Evolutionary conservation across 306 rosid genomes (phyloP), one percentile per base, ranked within the genome.

Genomic region (Trifolium subterraneum): DNA sequence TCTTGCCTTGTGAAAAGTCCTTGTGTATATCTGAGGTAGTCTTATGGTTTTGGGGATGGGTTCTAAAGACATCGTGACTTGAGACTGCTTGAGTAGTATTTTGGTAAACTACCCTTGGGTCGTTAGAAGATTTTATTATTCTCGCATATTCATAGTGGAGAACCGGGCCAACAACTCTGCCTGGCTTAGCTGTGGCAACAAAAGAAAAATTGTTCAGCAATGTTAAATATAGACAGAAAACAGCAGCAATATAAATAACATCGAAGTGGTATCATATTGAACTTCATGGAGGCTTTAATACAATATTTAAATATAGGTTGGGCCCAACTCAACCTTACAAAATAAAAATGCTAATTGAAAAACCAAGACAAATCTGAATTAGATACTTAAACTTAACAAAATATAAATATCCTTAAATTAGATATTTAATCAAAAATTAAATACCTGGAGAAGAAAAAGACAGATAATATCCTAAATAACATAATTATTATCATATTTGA

Each of bases 121-220:
- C 82, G 23, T 72, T 72, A 7, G 44, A 47, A 35, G 80, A 79
- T 74, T 80, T 83, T 39, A 61, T 44, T 76, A 44, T 81, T 82
- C 88, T 81, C 60, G 70, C 79, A 42, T 82, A 72, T 70, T 86
- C 87, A 47, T 74, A 82, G 12, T 86, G 89, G 23, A 77, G 77
- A 64, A 85, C 83, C 6, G 91, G 90, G 45, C 97, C 92, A 15
- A 78, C 76, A 54, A 85, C 87, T 86, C 92, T 85, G 66, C 88
- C 93, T 42, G 85, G 91, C 64, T 84, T 86, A 13, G 92, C 93
- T 88, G 86, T 59, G 44, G 73, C 70, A 59, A 52, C 72, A 41
- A 45, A 63, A 8, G 33, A 73, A 70, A 35, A 45, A 25, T 1
- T 3, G 12, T 55, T 75, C 61, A 80, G 14, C 68, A 39, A 13